phyloP scores from a whole-genome alignment of 371 early-diverging fungal genomes.

The Mortierella sp. region DNA sequence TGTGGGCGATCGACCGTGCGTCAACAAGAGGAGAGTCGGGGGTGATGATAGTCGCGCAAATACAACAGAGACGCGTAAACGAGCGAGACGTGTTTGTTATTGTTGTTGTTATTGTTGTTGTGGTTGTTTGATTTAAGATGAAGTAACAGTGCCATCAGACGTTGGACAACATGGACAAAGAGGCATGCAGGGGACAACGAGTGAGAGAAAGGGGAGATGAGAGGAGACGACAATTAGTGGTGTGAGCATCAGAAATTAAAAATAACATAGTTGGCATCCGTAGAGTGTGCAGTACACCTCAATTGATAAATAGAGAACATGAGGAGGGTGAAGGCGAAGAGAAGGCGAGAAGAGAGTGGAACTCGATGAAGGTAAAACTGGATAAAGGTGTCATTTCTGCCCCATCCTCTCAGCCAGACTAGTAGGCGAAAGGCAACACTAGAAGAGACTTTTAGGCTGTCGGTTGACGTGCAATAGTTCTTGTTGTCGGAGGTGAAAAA shows the following conservation, averaged over 20 bases:
- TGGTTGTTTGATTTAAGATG: neutral
- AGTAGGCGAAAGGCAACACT: neutral
- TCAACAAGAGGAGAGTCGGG: no score
- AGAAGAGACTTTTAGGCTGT: neutral
- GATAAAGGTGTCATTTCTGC: neutral
- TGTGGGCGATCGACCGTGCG: neutral
- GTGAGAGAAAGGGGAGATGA: neutral
- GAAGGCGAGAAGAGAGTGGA: neutral
- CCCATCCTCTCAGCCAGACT: neutral
- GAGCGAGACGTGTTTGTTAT: neutral
- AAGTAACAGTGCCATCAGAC: neutral
- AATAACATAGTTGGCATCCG: neutral
- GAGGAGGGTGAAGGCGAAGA: neutral
- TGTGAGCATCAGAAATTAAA: constrained; percentile 2
- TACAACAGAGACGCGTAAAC: neutral
- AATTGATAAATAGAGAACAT: neutral
- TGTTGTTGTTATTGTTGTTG: neutral
- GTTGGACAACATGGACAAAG: neutral
- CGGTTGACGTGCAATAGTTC: neutral
- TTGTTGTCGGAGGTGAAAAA: neutral
- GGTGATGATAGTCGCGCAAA: no score
- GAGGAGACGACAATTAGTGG: neutral
- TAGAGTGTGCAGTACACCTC: neutral
- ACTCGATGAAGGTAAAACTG: neutral
- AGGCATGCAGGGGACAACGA: neutral